Base-by-base conservation (phyloP, 495 filamentous ascomycete genomes). In the Aspergillus sparsus region DNA sequence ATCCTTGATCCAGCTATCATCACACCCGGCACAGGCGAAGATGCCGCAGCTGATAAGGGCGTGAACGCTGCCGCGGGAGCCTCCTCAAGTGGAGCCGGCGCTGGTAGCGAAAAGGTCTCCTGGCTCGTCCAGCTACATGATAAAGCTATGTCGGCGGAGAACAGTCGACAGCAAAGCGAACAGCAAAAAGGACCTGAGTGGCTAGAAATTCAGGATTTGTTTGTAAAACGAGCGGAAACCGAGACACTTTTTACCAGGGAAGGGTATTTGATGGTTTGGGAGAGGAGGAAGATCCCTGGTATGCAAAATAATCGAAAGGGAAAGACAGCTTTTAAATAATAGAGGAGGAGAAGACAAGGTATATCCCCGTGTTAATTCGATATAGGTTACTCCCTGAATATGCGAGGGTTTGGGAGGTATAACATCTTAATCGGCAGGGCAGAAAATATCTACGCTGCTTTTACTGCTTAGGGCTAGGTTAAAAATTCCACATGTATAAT, bases 181-280 rank as follows among this genome's bases (percentile, higher is more conserved):
- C 66, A 74, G n/a, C 65, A 75, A 34, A 68, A 70, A 8, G 76
- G 74, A 2, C 67, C 89, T 21, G 90, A 96, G 71, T 99, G 94
- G 94, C 83, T 91, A 31, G 87, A 96, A 68, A 85, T 93, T 50
- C 94, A 99, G 79, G 95, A 99, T 74, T 65, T 99, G 68, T 96
- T 88, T 72, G 93, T 98, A 6, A 90, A 97, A 68, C 82, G 85
- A 73, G 89, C 89, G 13, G 86, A 90, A 67, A 88, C 81, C 61
- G 93, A 98, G 79, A 82, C 93, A 63, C 68, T 99, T 66, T 96
- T 94, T 68, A 89, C 93, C 2, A 89, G 91, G 33, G 94, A 98
- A 81, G 91, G 86, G 44, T 97, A 96, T 77, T 69, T 97, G 64
- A 95, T 97, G 85, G 85, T 98, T 55, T 98, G 94, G 94, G 94